phyloP scores from a whole-genome alignment of 768 basidiomycete genomes.

The Lactarius deliciosus region DNA sequence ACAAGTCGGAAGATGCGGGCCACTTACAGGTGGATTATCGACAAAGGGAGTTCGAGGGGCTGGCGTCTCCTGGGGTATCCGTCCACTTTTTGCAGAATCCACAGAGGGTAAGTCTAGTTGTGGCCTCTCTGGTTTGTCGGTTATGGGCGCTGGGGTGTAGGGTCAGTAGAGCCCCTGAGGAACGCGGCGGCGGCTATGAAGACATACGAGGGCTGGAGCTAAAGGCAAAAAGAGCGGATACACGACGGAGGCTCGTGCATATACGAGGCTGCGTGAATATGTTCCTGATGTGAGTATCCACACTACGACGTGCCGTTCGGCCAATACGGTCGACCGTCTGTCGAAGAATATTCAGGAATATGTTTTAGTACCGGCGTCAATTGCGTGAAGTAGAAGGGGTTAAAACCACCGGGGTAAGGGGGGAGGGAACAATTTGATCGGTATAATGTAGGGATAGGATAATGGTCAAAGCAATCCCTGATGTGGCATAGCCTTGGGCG shows the following conservation, averaged over 20 bases:
- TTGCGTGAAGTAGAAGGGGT: conserved; percentile 4
- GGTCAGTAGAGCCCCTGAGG: neutral
- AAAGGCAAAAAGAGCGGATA: conserved; percentile 73
- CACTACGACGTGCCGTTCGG: conserved; percentile 62
- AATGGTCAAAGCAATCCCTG: conserved; percentile 11
- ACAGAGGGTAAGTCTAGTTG: conserved; percentile 38
- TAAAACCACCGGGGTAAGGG: neutral
- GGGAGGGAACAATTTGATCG: neutral
- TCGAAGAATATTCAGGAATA: conserved; percentile 5
- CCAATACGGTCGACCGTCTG: conserved; percentile 72
- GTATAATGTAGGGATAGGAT: neutral
- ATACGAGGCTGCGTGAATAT: conserved; percentile 66
- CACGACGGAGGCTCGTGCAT: conserved; percentile 64
- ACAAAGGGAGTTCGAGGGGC: neutral
- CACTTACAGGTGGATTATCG: conserved; percentile 10
- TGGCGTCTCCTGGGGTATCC: neutral
- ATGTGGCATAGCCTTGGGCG: conserved; percentile 12
- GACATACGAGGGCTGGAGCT: conserved; percentile 62
- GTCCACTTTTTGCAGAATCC: neutral
- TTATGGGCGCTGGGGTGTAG: conserved; percentile 48
- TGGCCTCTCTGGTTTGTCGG: conserved; percentile 46
- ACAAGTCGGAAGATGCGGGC: neutral
- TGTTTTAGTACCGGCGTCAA: neutral
- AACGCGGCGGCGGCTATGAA: neutral
- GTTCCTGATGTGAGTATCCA: conserved; percentile 72